Percentiles rank a stretch among this genome's conserved stretches.
Evolutionary conservation across 2,329 filamentous ascomycete genomes (phyloP).

Genomic region (Cladobotryum mycophilum): DNA sequence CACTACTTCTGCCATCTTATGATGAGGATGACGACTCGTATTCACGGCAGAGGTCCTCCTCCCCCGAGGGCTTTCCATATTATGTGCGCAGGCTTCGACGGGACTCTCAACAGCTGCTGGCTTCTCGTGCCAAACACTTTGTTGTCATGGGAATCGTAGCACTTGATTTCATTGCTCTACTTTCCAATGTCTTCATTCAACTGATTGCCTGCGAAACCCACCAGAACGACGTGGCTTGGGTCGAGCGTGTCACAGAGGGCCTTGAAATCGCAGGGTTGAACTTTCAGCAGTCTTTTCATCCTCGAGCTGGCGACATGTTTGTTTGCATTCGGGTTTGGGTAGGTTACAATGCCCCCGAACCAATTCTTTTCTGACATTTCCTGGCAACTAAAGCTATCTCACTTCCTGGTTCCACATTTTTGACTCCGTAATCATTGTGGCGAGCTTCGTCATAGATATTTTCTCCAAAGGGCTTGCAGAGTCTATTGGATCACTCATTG

Average conservation of each 20-base stretch:
- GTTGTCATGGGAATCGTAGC: slow-evolving; percentile 37
- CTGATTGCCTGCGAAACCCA: slow-evolving; percentile 43
- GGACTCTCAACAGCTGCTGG: slow-evolving; percentile 19
- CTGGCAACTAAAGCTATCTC: slow-evolving; percentile 42
- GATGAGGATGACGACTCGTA: slow-evolving; percentile 2
- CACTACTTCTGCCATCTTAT: slow-evolving; percentile 5
- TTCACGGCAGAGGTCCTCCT: background rate
- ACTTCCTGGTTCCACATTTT: slow-evolving; percentile 55
- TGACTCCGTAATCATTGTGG: slow-evolving; percentile 56
- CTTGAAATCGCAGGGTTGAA: slow-evolving; percentile 48
- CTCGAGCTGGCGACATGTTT: slow-evolving; percentile 52
- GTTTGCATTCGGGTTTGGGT: slow-evolving; percentile 57
- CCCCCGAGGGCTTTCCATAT: background rate
- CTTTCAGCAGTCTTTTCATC: slow-evolving; percentile 60
- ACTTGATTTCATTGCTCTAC: slow-evolving; percentile 39
- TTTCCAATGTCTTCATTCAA: slow-evolving; percentile 43
- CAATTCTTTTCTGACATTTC: background rate
- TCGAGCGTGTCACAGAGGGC: slow-evolving; percentile 26
- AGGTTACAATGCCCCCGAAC: slow-evolving; percentile 20
- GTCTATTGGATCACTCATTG: slow-evolving; percentile 60
- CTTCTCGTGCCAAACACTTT: slow-evolving; percentile 39
- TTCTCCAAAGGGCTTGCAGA: slow-evolving; percentile 53
- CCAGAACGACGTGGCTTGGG: slow-evolving; percentile 35
- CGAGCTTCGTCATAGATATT: slow-evolving; percentile 57
- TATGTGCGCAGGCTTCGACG: slow-evolving; percentile 5